A percentile compares a stretch with the other conserved stretches of the same genome.
phyloP scores from a whole-genome alignment of 1,284 basidiomycete species.

The Sphagnurus paluster region DNA sequence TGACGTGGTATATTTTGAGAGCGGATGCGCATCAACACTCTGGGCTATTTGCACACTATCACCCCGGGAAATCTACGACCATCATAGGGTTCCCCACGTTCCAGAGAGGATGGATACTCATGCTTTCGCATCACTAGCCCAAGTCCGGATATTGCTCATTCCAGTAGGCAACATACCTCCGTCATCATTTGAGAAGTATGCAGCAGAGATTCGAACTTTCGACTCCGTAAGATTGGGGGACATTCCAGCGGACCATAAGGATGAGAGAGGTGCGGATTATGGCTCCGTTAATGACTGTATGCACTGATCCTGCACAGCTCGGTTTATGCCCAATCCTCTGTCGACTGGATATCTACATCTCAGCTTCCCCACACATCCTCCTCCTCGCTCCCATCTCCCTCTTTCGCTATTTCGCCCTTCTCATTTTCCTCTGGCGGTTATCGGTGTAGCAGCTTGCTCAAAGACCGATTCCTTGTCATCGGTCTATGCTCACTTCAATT shows the following conservation, averaged over 20 bases:
- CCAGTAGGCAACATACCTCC: slow-evolving; percentile 74
- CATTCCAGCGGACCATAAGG: slow-evolving; percentile 74
- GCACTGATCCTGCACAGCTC: slow-evolving; percentile 43
- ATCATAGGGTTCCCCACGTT: slow-evolving; percentile 10
- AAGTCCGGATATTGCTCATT: slow-evolving; percentile 73
- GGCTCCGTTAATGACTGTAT: slow-evolving; percentile 8
- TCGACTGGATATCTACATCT: slow-evolving; percentile 76
- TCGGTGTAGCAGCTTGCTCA: slow-evolving; percentile 74
- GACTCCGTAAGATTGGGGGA: slow-evolving; percentile 74
- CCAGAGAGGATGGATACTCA: slow-evolving; percentile 62
- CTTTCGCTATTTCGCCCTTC: slow-evolving; percentile 74
- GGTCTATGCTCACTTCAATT: slow-evolving; percentile 66
- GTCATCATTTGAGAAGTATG: slow-evolving; percentile 66
- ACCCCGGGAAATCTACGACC: neutral
- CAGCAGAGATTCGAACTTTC: slow-evolving; percentile 68
- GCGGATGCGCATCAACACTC: neutral
- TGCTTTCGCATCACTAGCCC: slow-evolving; percentile 77
- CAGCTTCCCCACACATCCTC: slow-evolving; percentile 70
- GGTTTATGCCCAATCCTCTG: slow-evolving; percentile 80
- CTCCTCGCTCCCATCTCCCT: slow-evolving; percentile 53
- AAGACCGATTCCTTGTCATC: slow-evolving; percentile 56
- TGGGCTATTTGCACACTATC: no score
- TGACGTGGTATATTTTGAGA: neutral
- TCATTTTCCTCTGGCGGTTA: slow-evolving; percentile 75
- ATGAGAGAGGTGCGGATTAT: slow-evolving; percentile 64